phyloP scores from a whole-genome alignment of 2,329 filamentous ascomycete genomes.

The Incumbomyces delicatus region DNA sequence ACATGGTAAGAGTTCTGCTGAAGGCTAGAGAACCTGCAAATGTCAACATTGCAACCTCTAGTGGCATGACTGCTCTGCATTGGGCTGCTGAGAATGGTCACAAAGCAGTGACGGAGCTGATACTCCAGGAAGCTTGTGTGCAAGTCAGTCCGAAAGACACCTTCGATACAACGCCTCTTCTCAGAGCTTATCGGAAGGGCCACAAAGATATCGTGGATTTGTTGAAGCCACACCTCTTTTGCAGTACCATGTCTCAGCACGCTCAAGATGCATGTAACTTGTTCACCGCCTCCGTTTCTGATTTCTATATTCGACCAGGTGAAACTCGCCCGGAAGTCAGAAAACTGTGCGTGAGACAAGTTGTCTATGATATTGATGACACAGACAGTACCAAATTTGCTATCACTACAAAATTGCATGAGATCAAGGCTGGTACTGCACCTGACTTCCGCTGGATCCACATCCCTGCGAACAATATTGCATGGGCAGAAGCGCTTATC shows the following conservation, averaged over 20 bases:
- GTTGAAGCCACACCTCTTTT: constrained; percentile 28
- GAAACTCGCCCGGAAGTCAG: constrained; percentile 19
- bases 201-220: constrained; percentile 27
- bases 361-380: constrained; percentile 18
- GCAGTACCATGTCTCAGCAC: constrained; percentile 27
- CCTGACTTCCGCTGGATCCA: constrained; percentile 40
- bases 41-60: constrained; percentile 27
- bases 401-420: constrained; percentile 37
- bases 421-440: constrained; percentile 29
- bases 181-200: constrained; percentile 32
- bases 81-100: constrained; percentile 32
- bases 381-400: constrained; percentile 36
- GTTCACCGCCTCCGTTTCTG: constrained; percentile 45
- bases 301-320: constrained; percentile 31
- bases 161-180: constrained; percentile 33
- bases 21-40: constrained; percentile 23
- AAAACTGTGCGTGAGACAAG: constrained; percentile 20
- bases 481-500: constrained; percentile 55
- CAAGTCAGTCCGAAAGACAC: constrained; percentile 26
- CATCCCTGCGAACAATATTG: constrained; percentile 44
- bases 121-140: constrained; percentile 7
- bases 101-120: constrained; percentile 24
- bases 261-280: constrained; percentile 38
- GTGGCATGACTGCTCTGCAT: constrained; percentile 31
- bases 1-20: constrained; percentile 37